Evolutionary conservation across 129 eudicot genomes (phyloP).

Genomic region (Flaveria linearis): DNA sequence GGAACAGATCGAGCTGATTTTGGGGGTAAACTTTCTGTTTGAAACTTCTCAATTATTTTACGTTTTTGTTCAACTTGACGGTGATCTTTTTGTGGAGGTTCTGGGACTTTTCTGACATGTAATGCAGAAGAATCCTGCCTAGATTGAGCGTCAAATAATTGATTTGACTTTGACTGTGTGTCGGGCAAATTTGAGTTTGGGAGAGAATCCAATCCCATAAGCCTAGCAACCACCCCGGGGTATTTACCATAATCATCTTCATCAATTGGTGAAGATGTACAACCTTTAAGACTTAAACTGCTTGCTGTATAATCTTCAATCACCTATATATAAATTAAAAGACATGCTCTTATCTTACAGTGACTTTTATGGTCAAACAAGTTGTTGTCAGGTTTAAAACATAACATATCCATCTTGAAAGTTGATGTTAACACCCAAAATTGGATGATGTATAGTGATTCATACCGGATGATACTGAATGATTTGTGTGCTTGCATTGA

Average conservation of each 20-base stretch:
- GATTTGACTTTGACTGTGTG: conserved; percentile 36
- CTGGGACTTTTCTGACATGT: conserved; percentile 3
- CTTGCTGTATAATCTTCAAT: conserved; percentile 57
- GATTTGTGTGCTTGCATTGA: conserved; percentile 52
- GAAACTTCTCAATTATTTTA: conserved; percentile 70
- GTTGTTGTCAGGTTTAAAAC: conserved; percentile 2
- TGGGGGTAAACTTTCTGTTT: conserved; percentile 66
- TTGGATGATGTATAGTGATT: conserved; percentile 15
- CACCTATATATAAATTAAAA: conserved; percentile 33
- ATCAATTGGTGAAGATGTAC: conserved; percentile 69
- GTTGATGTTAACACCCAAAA: background rate
- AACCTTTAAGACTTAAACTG: conserved; percentile 54
- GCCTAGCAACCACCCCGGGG: conserved; percentile 86
- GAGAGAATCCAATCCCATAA: conserved; percentile 87
- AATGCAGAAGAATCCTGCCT: conserved; percentile 41
- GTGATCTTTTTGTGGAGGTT: conserved; percentile 31
- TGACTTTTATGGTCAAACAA: conserved; percentile 14
- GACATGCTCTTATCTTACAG: background rate
- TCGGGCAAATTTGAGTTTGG: conserved; percentile 59
- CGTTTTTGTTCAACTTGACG: conserved; percentile 40
- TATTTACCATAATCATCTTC: conserved; percentile 63
- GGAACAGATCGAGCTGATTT: conserved; percentile 73
- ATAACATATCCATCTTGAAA: background rate
- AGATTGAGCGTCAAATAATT: conserved; percentile 45
- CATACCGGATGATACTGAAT: conserved; percentile 59